phyloP scores from a whole-genome alignment of 371 early-diverging fungal species.

The Actinomortierella wolfii region DNA sequence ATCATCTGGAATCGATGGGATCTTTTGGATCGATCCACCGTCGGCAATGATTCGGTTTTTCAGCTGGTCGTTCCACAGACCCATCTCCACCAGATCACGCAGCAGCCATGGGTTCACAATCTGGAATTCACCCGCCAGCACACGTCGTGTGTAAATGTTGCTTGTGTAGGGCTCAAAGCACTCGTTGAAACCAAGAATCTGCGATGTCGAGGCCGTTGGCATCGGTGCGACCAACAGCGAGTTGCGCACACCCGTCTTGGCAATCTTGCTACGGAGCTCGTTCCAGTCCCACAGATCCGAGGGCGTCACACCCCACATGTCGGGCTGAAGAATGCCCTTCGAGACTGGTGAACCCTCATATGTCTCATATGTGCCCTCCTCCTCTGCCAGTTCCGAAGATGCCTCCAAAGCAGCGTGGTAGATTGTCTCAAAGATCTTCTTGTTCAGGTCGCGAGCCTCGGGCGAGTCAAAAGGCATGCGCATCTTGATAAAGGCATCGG shows the following conservation, averaged over 20 bases:
- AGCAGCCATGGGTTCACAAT: constrained; percentile 98
- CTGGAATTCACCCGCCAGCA: constrained; percentile 99
- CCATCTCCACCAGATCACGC: constrained; percentile 91
- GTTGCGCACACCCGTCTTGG: constrained; percentile 95
- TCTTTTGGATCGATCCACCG: constrained; percentile 92
- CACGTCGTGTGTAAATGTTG: constrained; percentile 98
- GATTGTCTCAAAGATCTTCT: constrained; percentile 96
- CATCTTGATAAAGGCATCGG: constrained; percentile 97
- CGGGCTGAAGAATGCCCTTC: constrained; percentile 96
- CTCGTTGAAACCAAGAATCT: constrained; percentile 99
- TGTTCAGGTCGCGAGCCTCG: constrained; percentile 91
- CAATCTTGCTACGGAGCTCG: constrained; percentile 81
- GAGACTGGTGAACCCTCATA: constrained; percentile 93
- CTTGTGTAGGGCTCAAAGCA: constrained; percentile 99
- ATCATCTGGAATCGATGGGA: constrained; percentile 88
- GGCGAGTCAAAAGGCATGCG: constrained; percentile 96
- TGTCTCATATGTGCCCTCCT: constrained; percentile 87
- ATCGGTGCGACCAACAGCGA: constrained; percentile 98
- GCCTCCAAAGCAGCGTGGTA: constrained; percentile 98
- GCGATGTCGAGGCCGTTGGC: constrained; percentile 99
- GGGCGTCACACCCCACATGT: constrained; percentile 90
- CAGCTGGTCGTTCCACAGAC: constrained; percentile 96
- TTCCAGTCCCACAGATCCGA: constrained; percentile 94
- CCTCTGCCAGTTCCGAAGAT: constrained; percentile 90
- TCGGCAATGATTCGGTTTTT: constrained; percentile 98